Evolutionary conservation across 1,284 basidiomycete genomes (phyloP).

Genomic region (Leucoagaricus sp.): DNA sequence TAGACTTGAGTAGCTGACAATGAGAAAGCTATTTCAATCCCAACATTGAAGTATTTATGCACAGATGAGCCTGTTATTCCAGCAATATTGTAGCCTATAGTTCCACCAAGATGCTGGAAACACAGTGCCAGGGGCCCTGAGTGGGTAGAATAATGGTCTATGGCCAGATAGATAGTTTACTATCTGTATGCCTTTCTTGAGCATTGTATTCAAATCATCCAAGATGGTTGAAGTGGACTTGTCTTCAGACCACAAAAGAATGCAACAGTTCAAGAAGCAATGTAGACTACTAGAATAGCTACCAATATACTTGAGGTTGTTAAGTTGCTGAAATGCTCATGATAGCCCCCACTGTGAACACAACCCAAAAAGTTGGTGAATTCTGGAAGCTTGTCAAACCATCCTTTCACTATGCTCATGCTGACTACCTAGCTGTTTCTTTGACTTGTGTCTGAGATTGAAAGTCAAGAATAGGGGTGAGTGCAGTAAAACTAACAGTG

Average conservation of each 20-base stretch:
- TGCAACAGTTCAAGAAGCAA: neutral
- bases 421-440: too few relatives aligned
- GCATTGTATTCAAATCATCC: neutral
- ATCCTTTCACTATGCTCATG: neutral
- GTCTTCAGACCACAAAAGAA: constrained; percentile 1
- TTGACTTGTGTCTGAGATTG: too few relatives aligned
- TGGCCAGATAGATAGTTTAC: neutral
- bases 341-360: neutral
- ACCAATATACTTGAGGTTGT: neutral
- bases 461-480: too few relatives aligned
- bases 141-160: constrained; percentile 34
- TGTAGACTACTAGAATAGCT: neutral
- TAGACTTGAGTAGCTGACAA: constrained; percentile 35
- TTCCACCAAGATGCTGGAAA: constrained; percentile 49
- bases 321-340: neutral
- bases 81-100: constrained; percentile 36
- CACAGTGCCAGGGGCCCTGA: constrained; percentile 35
- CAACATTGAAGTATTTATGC: too few relatives aligned
- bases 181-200: neutral
- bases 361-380: neutral
- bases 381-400: neutral
- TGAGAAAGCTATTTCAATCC: neutral
- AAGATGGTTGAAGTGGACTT: neutral
- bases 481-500: too few relatives aligned
- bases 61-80: constrained; percentile 38